phyloP scores from a whole-genome alignment of 306 rosid genomes.

The Cicer chorassanicum region DNA sequence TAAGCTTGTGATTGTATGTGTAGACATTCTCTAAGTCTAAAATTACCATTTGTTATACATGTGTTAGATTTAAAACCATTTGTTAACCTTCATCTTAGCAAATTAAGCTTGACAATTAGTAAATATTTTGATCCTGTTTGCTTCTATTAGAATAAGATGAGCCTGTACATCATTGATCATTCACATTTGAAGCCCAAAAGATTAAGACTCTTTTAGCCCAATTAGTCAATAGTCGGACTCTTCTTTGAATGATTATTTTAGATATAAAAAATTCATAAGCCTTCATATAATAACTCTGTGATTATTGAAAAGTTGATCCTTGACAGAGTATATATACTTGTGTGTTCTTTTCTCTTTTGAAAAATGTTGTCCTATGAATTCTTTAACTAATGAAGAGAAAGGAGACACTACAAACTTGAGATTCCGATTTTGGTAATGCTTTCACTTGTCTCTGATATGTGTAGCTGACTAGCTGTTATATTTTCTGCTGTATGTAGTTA shows the following conservation, averaged over 20 bases:
- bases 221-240: conserved; percentile 6
- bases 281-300: neutral
- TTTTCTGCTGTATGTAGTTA: conserved; percentile 19
- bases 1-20: neutral
- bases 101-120: neutral
- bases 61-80: neutral
- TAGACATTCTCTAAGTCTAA: neutral
- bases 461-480: neutral
- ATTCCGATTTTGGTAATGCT: conserved; percentile 9
- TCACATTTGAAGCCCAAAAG: neutral
- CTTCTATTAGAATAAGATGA: conserved; percentile 2
- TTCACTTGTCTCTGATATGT: conserved; percentile 10
- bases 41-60: conserved; percentile 8
- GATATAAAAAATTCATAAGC: conserved; percentile 7
- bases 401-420: conserved; percentile 17
- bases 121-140: conserved; percentile 6
- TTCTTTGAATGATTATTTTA: conserved; percentile 4
- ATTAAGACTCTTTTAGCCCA: neutral
- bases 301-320: conserved; percentile 7
- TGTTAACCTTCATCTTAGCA: neutral
- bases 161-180: neutral
- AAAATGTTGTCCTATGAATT: conserved; percentile 12
- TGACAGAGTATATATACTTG: neutral
- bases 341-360: conserved; percentile 1
- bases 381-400: neutral